These are phyloP conservation scores for Lathyrus tuberosus DNA, from an alignment of 306 rosid species.

Conservation along the genomic window DNA sequence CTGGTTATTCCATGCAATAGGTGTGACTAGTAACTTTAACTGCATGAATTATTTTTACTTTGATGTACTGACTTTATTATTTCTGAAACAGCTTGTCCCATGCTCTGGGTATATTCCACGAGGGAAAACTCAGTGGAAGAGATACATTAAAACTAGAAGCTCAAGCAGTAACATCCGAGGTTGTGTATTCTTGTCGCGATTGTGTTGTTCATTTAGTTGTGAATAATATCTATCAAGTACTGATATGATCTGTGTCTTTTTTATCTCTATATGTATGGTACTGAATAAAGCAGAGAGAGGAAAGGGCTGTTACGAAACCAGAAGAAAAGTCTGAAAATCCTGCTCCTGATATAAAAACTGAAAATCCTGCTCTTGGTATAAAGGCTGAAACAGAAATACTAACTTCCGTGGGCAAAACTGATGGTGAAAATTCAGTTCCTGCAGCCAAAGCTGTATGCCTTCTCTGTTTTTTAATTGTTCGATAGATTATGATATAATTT, in stretches of 20 bases:
- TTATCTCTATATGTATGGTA: background rate
- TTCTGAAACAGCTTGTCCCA: slow-evolving; percentile 77
- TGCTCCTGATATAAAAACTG: slow-evolving; percentile 48
- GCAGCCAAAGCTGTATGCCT: slow-evolving; percentile 60
- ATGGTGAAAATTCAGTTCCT: slow-evolving; percentile 51
- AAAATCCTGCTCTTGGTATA: slow-evolving; percentile 41
- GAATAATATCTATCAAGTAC: slow-evolving; percentile 20
- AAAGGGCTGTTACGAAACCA: slow-evolving; percentile 43
- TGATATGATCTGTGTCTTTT: slow-evolving; percentile 11
- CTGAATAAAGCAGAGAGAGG: slow-evolving; percentile 43
- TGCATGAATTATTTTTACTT: slow-evolving; percentile 6
- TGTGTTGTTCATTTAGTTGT: slow-evolving; percentile 23
- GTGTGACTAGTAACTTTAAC: slow-evolving; percentile 43
- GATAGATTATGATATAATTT: background rate
- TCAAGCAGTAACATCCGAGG: slow-evolving; percentile 63
- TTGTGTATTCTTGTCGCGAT: slow-evolving; percentile 39
- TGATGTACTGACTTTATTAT: slow-evolving; percentile 37
- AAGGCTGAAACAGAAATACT: slow-evolving; percentile 54
- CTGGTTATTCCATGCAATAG: slow-evolving; percentile 76
- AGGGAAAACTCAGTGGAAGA: slow-evolving; percentile 58
- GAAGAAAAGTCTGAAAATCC: slow-evolving; percentile 54
- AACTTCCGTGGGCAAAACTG: slow-evolving; percentile 50
- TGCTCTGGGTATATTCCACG: slow-evolving; percentile 77
- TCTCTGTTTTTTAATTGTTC: slow-evolving; percentile 12
- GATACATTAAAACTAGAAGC: slow-evolving; percentile 72